Base-by-base conservation (phyloP, 441 rosid species). In the Gossypium davidsonii region DNA sequence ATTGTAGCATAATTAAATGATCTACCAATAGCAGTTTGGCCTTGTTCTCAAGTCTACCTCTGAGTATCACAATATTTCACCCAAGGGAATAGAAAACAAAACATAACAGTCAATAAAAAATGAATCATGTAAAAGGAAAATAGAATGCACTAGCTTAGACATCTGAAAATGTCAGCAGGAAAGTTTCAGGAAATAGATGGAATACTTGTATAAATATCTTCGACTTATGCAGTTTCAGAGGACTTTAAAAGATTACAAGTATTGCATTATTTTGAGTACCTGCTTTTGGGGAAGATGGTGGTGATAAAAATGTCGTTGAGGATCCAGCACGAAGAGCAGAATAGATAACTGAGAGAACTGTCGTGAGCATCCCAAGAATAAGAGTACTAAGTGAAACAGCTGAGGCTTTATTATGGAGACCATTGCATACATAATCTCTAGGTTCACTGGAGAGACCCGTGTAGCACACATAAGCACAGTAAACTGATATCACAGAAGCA, bases 391-490 rank as follows among this genome's bases (percentile, higher is more conserved):
- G 82, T 37, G 93, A 80, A 52, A 90, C 94, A 69, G 97, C 93
- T 71, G 82, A 89, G 15, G 98, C 83, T 77, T 83, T 87, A 73
- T 84, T 86, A 79, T 84, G 86, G 59, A 95, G 97, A 72, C 97
- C 99, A 82, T 95, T 95, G 88, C 99, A 95, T 7, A 21, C 95
- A 55, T 93, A 95, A 68, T 79, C 88, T 70, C 79, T 90, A 7
- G 99, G 99, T 83, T 95, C 99, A 61, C 98, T 90, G 12, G 99
- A 90, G 73, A 95, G 99, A 72, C 91, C 99, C 67, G 96, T 95
- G 83, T 79, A 95, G 89, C 99, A 95, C 73, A 95, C 89, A 80
- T 95, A 91, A 63, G 96, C 95, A 83, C 98, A 93, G 70, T 95
- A 95, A 67, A 90, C 82, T 2, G 99, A 89, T 82, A 93, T 84